Evolutionary conservation across 345 rosid species (phyloP).

Genomic region (Populus davidiana): DNA sequence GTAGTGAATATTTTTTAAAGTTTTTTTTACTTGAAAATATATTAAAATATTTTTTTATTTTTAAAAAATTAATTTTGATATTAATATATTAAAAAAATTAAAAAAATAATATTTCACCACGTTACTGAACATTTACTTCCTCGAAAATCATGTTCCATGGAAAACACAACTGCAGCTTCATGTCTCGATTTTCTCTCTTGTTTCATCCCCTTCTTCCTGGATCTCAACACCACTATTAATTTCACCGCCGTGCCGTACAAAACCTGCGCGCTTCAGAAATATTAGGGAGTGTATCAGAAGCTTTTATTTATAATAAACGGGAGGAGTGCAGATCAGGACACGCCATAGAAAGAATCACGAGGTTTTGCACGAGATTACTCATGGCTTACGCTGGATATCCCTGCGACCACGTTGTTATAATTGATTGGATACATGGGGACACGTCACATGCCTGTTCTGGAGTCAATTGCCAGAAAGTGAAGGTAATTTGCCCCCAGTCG

Average conservation of each 20-base stretch:
- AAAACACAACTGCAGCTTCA: too few relatives aligned
- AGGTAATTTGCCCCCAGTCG: neutral
- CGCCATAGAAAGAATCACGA: neutral
- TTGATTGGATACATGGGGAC: neutral
- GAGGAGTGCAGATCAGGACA: neutral
- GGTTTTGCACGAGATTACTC: slow-evolving; percentile 3
- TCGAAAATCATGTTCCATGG: too few relatives aligned
- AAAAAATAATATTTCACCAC: too few relatives aligned
- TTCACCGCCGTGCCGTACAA: too few relatives aligned
- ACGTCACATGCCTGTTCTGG: slow-evolving; percentile 6
- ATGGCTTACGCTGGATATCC: neutral
- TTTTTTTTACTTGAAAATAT: too few relatives aligned
- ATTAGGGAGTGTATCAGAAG: neutral
- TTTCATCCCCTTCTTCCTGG: neutral
- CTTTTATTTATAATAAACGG: too few relatives aligned
- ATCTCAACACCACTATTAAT: too few relatives aligned
- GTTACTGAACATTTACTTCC: too few relatives aligned
- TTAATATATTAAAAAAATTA: too few relatives aligned
- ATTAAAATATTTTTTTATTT: too few relatives aligned
- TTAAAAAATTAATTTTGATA: too few relatives aligned
- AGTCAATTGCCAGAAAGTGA: neutral
- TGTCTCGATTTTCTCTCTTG: neutral
- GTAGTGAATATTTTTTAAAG: too few relatives aligned
- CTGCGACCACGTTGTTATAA: neutral
- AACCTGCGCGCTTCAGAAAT: neutral